These are phyloP conservation scores for Sugiyamaella floridensis DNA, from an alignment of 805 yeast genomes.

Conservation along the genomic window DNA sequence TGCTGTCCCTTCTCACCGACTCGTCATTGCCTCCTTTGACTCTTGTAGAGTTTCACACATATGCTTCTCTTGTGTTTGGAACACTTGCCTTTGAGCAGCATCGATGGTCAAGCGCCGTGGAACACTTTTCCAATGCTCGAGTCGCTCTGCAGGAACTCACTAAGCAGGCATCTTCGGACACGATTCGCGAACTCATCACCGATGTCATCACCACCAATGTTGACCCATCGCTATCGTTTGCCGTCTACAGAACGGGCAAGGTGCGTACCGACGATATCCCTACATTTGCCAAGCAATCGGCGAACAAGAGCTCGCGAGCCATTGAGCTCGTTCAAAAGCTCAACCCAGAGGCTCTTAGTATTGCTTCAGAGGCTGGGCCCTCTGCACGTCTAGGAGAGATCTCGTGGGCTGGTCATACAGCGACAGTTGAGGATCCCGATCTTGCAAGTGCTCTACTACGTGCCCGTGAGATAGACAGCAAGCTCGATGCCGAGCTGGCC, in stretches of 20 bases:
- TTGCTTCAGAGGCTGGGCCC: conserved; percentile 16
- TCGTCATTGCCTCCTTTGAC: conserved; percentile 16
- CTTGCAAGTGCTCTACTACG: conserved; percentile 42
- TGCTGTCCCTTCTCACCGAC: conserved; percentile 24
- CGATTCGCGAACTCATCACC: conserved; percentile 34
- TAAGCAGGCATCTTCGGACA: conserved; percentile 12
- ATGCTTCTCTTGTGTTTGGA: conserved; percentile 46
- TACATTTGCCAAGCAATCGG: conserved; percentile 41
- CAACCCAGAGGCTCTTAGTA: conserved; percentile 28
- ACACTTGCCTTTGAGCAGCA: conserved; percentile 44
- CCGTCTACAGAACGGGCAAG: conserved; percentile 39
- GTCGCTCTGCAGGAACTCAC: conserved; percentile 52
- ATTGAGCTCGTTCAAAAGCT: conserved; percentile 35
- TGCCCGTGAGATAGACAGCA: conserved; percentile 24
- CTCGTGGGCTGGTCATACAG: conserved; percentile 55
- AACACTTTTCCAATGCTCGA: conserved; percentile 52
- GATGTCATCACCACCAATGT: conserved; percentile 53
- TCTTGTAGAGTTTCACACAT: conserved; percentile 21
- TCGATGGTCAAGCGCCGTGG: conserved; percentile 49
- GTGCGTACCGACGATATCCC: conserved; percentile 41
- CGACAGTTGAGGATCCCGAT: conserved; percentile 62
- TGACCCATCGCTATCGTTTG: conserved; percentile 59
- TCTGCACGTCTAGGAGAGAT: conserved; percentile 39
- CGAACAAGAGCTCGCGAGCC: conserved; percentile 31
- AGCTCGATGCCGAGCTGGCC: conserved; percentile 10